Evolutionary conservation across 371 early-diverging fungal species (phyloP).

Genomic region (Mucor circinelloides): DNA sequence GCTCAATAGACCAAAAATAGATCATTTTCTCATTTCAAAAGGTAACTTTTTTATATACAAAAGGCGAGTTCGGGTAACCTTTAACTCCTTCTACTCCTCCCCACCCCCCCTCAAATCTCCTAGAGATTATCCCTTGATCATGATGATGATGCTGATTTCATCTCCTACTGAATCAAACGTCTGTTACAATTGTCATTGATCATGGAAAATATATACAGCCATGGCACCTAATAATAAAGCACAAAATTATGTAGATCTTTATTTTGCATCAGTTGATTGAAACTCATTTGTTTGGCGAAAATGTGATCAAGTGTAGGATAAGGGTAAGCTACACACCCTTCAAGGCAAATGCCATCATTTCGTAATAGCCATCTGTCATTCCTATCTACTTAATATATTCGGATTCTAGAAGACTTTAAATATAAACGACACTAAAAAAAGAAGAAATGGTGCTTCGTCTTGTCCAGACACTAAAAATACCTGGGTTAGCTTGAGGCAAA

Average conservation of each 20-base stretch:
- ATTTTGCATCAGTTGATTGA: not conserved
- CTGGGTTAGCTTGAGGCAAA: not conserved
- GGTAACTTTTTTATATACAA: not conserved
- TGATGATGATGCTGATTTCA: not conserved
- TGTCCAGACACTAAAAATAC: conserved; percentile 1
- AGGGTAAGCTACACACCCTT: not conserved
- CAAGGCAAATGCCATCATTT: not conserved
- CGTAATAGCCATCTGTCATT: not conserved
- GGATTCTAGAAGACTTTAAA: not conserved
- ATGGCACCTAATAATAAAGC: not conserved
- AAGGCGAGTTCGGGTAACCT: not conserved
- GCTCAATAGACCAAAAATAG: not conserved
- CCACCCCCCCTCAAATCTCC: not conserved
- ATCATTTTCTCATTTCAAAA: not conserved
- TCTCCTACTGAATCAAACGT: not conserved
- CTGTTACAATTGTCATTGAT: not conserved
- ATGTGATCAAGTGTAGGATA: not conserved
- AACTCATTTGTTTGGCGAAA: not conserved
- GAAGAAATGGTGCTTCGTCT: no score
- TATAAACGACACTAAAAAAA: not conserved
- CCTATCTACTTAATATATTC: not conserved
- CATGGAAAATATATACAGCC: not conserved
- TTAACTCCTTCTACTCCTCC: not conserved
- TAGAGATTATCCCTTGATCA: not conserved
- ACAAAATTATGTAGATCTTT: not conserved